phyloP scores from a whole-genome alignment of 306 rosid genomes.

The Erythrophleum fordii region DNA sequence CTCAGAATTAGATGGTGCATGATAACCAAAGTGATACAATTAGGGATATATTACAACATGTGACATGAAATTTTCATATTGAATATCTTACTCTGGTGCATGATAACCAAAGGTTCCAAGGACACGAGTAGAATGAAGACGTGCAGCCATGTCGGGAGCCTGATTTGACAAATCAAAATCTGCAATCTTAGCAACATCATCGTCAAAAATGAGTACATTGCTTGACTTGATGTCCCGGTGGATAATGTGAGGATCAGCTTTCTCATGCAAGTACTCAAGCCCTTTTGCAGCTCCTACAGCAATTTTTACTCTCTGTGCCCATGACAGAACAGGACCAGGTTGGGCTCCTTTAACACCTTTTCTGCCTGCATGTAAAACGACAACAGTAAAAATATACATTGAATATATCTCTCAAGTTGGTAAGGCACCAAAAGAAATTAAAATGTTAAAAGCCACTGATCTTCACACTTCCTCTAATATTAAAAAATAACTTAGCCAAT shows the following conservation, averaged over 20 bases:
- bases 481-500: neutral
- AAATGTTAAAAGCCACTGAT: constrained; percentile 1
- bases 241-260: constrained; percentile 76
- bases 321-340: constrained; percentile 90
- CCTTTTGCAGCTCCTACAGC: constrained; percentile 96
- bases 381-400: constrained; percentile 9
- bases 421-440: neutral
- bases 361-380: constrained; percentile 62
- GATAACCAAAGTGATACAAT: neutral
- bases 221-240: constrained; percentile 94
- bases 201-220: constrained; percentile 85
- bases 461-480: constrained; percentile 1
- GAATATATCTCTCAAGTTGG: constrained; percentile 15
- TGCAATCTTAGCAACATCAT: constrained; percentile 85
- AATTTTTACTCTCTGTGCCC: constrained; percentile 92
- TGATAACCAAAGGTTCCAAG: constrained; percentile 96
- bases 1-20: constrained; percentile 9
- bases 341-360: constrained; percentile 95
- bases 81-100: constrained; percentile 87
- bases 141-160: constrained; percentile 97
- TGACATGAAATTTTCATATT: constrained; percentile 8
- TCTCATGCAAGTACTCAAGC: constrained; percentile 89
- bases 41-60: constrained; percentile 6
- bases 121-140: constrained; percentile 94
- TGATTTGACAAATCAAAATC: constrained; percentile 96